Base-by-base conservation (phyloP, 2,329 filamentous ascomycete genomes). In the Fusarium circinatum region DNA sequence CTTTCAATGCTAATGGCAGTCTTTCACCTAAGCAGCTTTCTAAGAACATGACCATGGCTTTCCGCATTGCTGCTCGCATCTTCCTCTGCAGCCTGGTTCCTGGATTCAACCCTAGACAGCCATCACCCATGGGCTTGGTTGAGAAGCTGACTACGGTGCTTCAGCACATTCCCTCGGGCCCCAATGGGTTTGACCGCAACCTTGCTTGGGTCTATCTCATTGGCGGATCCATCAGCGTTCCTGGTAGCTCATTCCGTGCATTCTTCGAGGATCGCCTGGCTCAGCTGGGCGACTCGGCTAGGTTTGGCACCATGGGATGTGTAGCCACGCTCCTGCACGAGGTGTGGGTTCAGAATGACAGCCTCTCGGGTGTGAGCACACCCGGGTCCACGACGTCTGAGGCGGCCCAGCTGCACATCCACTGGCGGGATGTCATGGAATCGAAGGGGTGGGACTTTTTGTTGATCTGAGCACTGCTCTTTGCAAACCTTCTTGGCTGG, bases 11-110 rank as follows among this genome's bases (percentile, higher is more conserved):
- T 71, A 93, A 92, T 68, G 94, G 94, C 66, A 90, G 91, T 52
- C 89, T 98, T 75, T 92, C 92, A 63, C 93, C 95, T 7, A 93
- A 93, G 79, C 93, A 97, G 83, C 89, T 98, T 73, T 92, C 92
- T 80, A 91, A 90, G 82, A 98, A 97, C 86, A 94, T 98, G 83
- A 97, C 95, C 0, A 89, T 92, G 45, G 91, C 97, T 48, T 99
- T 97, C 90, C 94, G 96, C 78, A 86, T 97, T 61, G 96, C 96
- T 5, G 95, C 96, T 7, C 93, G 96, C 79, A 95, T 99, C 84
- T 98, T 98, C 84, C 91, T 98, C n/a, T 98, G 95, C 90, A 95
- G 94, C 80, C 88, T 99, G 41, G 94, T 98, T 1, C 96, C 96
- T 1, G 95, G 95, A 64, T 96, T 96, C 84, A 91, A 92, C 77